These are phyloP conservation scores for Rhodocollybia butyracea DNA, from an alignment of 768 basidiomycete genomes.

Conservation along the genomic window DNA sequence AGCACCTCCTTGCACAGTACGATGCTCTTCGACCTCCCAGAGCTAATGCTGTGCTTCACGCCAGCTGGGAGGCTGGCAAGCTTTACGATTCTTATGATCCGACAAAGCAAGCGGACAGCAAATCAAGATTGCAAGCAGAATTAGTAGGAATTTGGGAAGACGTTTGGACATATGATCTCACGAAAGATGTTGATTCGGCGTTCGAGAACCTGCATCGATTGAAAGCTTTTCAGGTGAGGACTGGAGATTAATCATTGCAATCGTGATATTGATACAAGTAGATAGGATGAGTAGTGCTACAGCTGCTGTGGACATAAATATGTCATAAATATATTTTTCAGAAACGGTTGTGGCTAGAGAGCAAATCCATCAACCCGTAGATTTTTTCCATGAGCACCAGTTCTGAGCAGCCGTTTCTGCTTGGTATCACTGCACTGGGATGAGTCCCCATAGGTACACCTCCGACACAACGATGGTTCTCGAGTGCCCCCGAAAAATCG, in stretches of 20 bases:
- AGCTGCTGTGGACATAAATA: neutral
- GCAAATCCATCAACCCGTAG: neutral
- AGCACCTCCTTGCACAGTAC: constrained; percentile 49
- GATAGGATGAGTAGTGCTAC: neutral
- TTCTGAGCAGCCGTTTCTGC: constrained; percentile 18
- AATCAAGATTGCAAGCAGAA: constrained; percentile 23
- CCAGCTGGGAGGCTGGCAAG: constrained; percentile 38
- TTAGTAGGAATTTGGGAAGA: constrained; percentile 40
- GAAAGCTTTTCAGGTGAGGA: neutral
- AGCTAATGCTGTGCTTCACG: constrained; percentile 44
- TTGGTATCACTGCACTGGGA: neutral
- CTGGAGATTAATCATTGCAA: neutral
- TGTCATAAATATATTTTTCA: neutral
- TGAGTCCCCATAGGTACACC: constrained; percentile 13
- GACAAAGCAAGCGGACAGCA: constrained; percentile 31
- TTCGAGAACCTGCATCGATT: constrained; percentile 9
- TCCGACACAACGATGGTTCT: constrained; percentile 25
- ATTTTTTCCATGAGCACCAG: constrained; percentile 15
- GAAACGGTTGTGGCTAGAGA: neutral
- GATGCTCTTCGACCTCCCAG: constrained; percentile 41
- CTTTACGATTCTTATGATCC: constrained; percentile 36
- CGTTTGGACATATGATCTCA: constrained; percentile 48
- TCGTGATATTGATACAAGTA: neutral
- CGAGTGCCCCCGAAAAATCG: constrained; percentile 29
- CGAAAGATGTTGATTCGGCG: constrained; percentile 34